Base-by-base conservation (phyloP, 768 basidiomycete species). In the Hericium coralloides region DNA sequence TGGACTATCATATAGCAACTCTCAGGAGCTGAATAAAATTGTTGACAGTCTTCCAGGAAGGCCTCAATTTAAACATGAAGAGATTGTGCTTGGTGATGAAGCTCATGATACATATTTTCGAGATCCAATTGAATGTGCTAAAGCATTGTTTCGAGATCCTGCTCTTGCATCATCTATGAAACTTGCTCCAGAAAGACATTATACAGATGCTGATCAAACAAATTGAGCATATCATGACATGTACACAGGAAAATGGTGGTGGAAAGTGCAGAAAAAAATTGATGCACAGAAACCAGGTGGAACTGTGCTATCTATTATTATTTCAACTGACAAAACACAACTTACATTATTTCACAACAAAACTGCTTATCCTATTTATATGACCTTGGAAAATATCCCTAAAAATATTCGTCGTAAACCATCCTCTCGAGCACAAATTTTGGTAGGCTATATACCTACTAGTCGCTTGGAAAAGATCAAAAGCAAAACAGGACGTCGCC, bases 361-460 rank as follows among this genome's bases (percentile, higher is more conserved):
- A 12, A 20, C 25, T 0, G 62, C 60, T 2, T 63, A 63, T 49
- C 62, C 62, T 7, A 43, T 63, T 0, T 63, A 61, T 36, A 0
- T 63, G 1, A 58, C 57, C 2, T 59, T 63, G 17, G 57, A 59
- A n/a, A 63, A 63, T n/a, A n/a, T n/a, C n/a, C n/a, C n/a, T n/a
- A n/a, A n/a, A n/a, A n/a, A n/a, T n/a, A n/a, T n/a, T n/a, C 18
- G 38, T 48, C 61, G 65, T 18, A 49, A 65, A 54, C 62, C 64
- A 12, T 63, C 66, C 0, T 15, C 36, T 0, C 59, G 53, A 3
- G 64, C 65, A 0, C 60, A 39, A 0, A 52, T 69, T 7, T 61
- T 71, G 0, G 31, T 72, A 20, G 69, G 67, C 10, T 70, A 69
- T 53, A 57, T 72, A 15, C 69, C 70, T 2, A 52, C 60, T 22